Evolutionary conservation across 306 rosid species (phyloP).

Genomic region (Canavalia gladiata): DNA sequence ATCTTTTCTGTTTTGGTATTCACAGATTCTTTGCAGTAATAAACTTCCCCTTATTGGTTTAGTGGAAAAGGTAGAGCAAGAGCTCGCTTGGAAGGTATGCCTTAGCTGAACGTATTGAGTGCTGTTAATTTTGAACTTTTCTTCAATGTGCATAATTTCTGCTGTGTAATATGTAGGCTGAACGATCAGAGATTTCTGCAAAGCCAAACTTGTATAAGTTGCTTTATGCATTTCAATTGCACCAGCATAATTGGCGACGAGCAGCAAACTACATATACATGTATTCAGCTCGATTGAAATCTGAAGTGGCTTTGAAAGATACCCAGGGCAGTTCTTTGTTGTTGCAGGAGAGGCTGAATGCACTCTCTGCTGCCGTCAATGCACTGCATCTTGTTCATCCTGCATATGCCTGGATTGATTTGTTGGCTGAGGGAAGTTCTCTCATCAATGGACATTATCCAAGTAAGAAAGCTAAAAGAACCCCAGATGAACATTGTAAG

Average conservation of each 20-base stretch:
- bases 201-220: slow-evolving; percentile 93
- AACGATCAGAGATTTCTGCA: slow-evolving; percentile 84
- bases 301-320: slow-evolving; percentile 70
- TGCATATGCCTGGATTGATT: slow-evolving; percentile 87
- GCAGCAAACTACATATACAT: slow-evolving; percentile 88
- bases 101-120: slow-evolving; percentile 36
- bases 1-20: slow-evolving; percentile 14
- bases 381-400: slow-evolving; percentile 93
- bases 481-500: slow-evolving; percentile 70
- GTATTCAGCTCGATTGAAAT: slow-evolving; percentile 81
- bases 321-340: slow-evolving; percentile 62
- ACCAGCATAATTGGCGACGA: slow-evolving; percentile 88
- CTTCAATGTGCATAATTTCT: slow-evolving; percentile 42
- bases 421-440: slow-evolving; percentile 62
- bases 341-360: slow-evolving; percentile 83
- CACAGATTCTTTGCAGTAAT: slow-evolving; percentile 89
- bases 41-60: slow-evolving; percentile 92
- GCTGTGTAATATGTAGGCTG: slow-evolving; percentile 69
- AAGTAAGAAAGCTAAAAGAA: slow-evolving; percentile 76
- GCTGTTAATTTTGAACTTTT: slow-evolving; percentile 43
- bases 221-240: slow-evolving; percentile 92
- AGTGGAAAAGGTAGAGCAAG: slow-evolving; percentile 94
- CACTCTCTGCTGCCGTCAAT: slow-evolving; percentile 86
- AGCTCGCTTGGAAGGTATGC: slow-evolving; percentile 94
- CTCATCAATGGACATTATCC: slow-evolving; percentile 68